Base-by-base conservation (phyloP, 768 basidiomycete genomes). In the Pholiota microspora region DNA sequence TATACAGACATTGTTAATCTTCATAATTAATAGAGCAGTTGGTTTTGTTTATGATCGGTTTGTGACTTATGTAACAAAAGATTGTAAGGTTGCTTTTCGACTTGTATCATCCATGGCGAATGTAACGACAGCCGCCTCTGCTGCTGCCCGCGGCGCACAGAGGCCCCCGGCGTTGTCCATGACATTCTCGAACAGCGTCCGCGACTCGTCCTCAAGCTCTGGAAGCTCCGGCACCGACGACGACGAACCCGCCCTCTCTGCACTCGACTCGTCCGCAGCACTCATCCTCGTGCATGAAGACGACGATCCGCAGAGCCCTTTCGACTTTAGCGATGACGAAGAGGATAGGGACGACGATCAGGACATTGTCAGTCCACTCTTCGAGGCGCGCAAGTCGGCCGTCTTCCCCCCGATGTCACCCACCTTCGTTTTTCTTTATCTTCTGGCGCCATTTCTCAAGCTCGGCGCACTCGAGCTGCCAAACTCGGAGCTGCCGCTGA, bases 391-490 rank as follows among this genome's bases (percentile, higher is more conserved):
- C 32, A 71, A 72, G 61, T 64, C 70, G 18, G 58, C 57, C 10
- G 74, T 71, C 8, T 68, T 74, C 42, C 80, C 80, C n/a, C 80
- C 84, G 2, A 79, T 89, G 47, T 67, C 79, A 9, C 77, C 86
- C 3, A 70, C 77, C 12, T 62, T 78, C 48, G 79, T 89, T 45
- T 84, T 90, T 62, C 73, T 89, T 8, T 86, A 89, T 69, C 83
- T 91, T 52, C 70, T 88, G 49, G 72, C 81, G 3, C 86, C 88
- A 5, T 85, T 80, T 63, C 77, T 89, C 61, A 86, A 83, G 62
- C 77, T 90, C 23, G 89, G 89, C 21, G 87, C 87, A 24, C 73
- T 90, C 54, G 73, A 83, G 44, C 62, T 88, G 7, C 74, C 81
- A n/a, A 76, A 79, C 56, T 71, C 75, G 5, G 68, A 69, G 32